Conservation (phyloP, 2,329 filamentous ascomycete genomes). For the Penicillium sp. region DNA sequence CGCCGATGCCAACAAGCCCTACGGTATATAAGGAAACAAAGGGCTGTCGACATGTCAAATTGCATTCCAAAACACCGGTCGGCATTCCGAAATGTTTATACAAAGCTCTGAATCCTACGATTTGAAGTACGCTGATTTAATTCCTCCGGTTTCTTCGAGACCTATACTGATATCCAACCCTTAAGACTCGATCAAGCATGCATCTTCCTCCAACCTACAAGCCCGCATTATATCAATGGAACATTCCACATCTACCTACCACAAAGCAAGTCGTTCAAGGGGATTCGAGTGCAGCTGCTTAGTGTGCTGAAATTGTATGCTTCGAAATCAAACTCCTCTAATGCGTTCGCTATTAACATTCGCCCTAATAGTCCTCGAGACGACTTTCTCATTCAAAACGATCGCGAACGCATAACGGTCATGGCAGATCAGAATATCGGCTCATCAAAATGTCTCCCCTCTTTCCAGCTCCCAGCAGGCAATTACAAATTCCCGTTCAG, state of each 20-base stretch:
- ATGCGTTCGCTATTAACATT: not conserved
- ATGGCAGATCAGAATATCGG: not conserved
- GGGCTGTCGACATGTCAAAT: not conserved
- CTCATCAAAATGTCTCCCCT: not conserved
- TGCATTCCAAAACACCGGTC: not conserved
- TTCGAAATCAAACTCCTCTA: not conserved
- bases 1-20: not conserved
- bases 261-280: not conserved
- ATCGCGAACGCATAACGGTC: not conserved
- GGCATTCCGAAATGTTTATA: not conserved
- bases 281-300: not conserved
- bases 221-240: not conserved
- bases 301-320: not conserved
- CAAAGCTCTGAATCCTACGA: not conserved
- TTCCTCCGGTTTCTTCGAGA: not conserved
- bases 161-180: not conserved
- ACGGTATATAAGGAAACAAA: not conserved
- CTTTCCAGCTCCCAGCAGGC: not conserved
- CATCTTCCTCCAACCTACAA: not conserved
- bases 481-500: not conserved
- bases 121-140: not conserved
- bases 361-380: not conserved
- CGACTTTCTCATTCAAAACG: not conserved
- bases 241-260: not conserved
- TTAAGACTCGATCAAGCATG: not conserved